phyloP scores from a whole-genome alignment of 805 yeast species.

The Cyberlindnera maclurae region DNA sequence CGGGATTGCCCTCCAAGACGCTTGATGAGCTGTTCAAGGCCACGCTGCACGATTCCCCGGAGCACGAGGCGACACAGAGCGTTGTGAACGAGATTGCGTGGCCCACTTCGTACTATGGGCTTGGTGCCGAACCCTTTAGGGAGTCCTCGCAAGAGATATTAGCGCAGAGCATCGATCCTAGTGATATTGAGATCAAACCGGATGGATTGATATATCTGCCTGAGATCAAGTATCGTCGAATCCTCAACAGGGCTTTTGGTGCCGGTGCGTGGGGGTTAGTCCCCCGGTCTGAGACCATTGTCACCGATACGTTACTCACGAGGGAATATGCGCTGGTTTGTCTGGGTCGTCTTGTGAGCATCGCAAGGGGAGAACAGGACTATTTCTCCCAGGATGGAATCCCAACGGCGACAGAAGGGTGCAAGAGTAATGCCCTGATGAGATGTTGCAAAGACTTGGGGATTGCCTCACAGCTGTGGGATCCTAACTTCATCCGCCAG shows the following conservation, averaged over 20 bases:
- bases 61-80: constrained; percentile 2
- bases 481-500: constrained; percentile 75
- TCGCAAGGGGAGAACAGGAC: constrained; percentile 94
- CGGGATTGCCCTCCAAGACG: constrained; percentile 12
- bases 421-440: constrained; percentile 94
- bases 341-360: constrained; percentile 80
- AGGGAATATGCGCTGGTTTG: constrained; percentile 87
- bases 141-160: constrained; percentile 53
- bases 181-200: constrained; percentile 89
- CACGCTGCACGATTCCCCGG: constrained; percentile 19
- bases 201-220: constrained; percentile 91
- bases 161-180: constrained; percentile 50
- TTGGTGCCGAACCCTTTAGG: constrained; percentile 74
- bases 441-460: constrained; percentile 97
- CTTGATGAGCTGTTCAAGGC: constrained; percentile 15
- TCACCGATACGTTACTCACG: constrained; percentile 69
- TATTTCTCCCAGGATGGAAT: constrained; percentile 81
- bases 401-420: constrained; percentile 95
- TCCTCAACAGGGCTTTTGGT: constrained; percentile 86
- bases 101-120: constrained; percentile 82
- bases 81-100: constrained; percentile 45
- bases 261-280: constrained; percentile 99
- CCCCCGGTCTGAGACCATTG: constrained; percentile 79
- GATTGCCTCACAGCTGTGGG: constrained; percentile 96
- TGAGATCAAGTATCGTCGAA: constrained; percentile 90